Percentiles rank a stretch among this genome's conserved stretches.
These are phyloP conservation scores for Thermothelomyces thermophilus DNA, from an alignment of 2,329 filamentous ascomycete species.

Conservation along the genomic window DNA sequence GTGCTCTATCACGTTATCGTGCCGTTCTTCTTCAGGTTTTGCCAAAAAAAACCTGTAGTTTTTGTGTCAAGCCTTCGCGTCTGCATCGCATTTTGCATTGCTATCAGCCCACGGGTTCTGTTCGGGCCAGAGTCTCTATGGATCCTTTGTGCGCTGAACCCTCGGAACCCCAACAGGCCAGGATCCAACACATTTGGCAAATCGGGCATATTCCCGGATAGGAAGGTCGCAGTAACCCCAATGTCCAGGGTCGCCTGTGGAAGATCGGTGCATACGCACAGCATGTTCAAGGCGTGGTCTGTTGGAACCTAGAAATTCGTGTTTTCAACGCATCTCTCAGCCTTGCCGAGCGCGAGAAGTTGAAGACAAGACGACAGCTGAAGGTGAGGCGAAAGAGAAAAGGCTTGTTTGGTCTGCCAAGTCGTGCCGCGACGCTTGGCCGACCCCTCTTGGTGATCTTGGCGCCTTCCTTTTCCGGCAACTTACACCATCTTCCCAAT, in stretches of 20 bases:
- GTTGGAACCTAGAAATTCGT: not conserved
- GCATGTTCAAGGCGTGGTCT: not conserved
- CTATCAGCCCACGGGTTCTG: no score
- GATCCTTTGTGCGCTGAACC: not conserved
- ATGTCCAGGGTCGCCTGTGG: not conserved
- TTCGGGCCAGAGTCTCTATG: not conserved
- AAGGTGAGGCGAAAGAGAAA: not conserved
- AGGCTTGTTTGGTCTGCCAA: constrained; percentile 11
- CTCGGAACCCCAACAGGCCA: not conserved
- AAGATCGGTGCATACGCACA: no score
- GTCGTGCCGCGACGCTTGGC: constrained; percentile 2
- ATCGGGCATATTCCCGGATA: constrained; percentile 3
- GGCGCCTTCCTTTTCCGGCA: constrained; percentile 11
- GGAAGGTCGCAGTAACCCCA: constrained; percentile 5
- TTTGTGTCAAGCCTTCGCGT: no score
- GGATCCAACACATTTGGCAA: not conserved
- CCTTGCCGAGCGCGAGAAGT: constrained; percentile 4
- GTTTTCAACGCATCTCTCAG: not conserved
- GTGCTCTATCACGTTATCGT: no score
- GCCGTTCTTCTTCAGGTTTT: no score
- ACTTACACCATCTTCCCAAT: not conserved
- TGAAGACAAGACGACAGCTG: not conserved
- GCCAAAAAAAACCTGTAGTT: no score
- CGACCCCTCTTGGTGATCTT: not conserved
- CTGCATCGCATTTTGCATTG: no score